phyloP scores from a whole-genome alignment of 73 alveolate genomes.

The Uronychia binucleata region DNA sequence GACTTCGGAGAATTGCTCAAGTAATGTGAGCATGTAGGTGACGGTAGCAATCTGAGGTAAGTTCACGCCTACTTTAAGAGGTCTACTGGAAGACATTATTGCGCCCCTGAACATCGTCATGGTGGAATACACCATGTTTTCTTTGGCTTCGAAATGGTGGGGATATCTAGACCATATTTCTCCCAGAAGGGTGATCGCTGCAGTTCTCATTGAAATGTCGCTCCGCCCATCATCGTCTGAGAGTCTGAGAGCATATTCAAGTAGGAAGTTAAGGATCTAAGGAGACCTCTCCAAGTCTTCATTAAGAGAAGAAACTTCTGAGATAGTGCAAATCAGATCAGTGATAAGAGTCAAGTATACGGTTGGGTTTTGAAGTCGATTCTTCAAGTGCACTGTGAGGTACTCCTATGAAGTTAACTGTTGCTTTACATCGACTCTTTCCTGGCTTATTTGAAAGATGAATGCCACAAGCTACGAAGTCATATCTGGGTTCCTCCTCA shows the following conservation, averaged over 20 bases:
- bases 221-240: slow-evolving; percentile 79
- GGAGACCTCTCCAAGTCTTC: slow-evolving; percentile 18
- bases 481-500: slow-evolving; percentile 46
- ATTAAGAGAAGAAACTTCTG: background rate
- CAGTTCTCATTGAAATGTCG: slow-evolving; percentile 69
- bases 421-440: slow-evolving; percentile 39
- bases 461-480: slow-evolving; percentile 6
- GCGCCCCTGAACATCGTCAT: slow-evolving; percentile 50
- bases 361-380: slow-evolving; percentile 3
- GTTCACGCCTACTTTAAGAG: slow-evolving; percentile 24
- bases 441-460: slow-evolving; percentile 35
- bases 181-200: slow-evolving; percentile 58
- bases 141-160: slow-evolving; percentile 59
- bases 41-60: slow-evolving; percentile 17
- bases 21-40: slow-evolving; percentile 39
- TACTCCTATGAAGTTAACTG: slow-evolving; percentile 3
- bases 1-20: slow-evolving; percentile 45
- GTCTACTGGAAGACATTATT: slow-evolving; percentile 33
- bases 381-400: slow-evolving; percentile 4
- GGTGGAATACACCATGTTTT: slow-evolving; percentile 61
- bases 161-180: slow-evolving; percentile 78
- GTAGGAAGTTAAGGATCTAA: slow-evolving; percentile 75
- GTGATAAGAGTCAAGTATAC: slow-evolving; percentile 7
- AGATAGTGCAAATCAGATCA: slow-evolving; percentile 5
- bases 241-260: slow-evolving; percentile 65